Base-by-base conservation (phyloP, 805 yeast species). In the Grigorovia jiainica region DNA sequence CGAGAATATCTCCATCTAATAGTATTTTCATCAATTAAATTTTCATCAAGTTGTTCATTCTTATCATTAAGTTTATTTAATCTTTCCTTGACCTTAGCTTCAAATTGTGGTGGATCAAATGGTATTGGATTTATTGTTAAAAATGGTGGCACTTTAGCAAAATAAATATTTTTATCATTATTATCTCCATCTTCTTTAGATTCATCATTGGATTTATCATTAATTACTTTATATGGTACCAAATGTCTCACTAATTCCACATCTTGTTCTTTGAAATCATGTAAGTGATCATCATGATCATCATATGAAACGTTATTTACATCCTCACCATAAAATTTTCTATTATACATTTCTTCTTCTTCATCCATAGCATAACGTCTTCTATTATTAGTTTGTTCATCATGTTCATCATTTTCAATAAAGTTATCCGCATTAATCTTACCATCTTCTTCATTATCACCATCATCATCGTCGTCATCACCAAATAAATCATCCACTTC, bases 1-100 rank as follows among this genome's bases (percentile, higher is more conserved):
- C 82, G 76, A 13, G 87, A 82, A 61, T 89, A 90, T 63, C 95
- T 77, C 98, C 98, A 92, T 57, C 98, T 76, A 27, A 92, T 70
- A 0, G 96, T 87, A 60, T 87, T 90, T 54, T 84, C 87, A 47
- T 81, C 86, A 43, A 76, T 70, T 27, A 82, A 65, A 54, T 76
- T 76, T 47, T 80, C 83, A 30, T 79, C 75, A n/a, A 78, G 65
- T 46, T 73, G 71, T 33, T 71, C 73, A 32, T 71, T 74, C 38
- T 68, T 68, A 11, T 68, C 65, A 1, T 15, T 24, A 5, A 50
- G 34, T 5, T 43, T 42, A 21, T 51, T 49, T 19, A 68, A 49
- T 63, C 74, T 48, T 57, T 63, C 46, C 55, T 57, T 67, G 51
- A 57, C 66, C 54, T 64, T 68, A 45, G 74, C 77, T 46, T 80